Evolutionary conservation across 192 early-diverging fungal genomes (phyloP).

Genomic region (Podila epigama): DNA sequence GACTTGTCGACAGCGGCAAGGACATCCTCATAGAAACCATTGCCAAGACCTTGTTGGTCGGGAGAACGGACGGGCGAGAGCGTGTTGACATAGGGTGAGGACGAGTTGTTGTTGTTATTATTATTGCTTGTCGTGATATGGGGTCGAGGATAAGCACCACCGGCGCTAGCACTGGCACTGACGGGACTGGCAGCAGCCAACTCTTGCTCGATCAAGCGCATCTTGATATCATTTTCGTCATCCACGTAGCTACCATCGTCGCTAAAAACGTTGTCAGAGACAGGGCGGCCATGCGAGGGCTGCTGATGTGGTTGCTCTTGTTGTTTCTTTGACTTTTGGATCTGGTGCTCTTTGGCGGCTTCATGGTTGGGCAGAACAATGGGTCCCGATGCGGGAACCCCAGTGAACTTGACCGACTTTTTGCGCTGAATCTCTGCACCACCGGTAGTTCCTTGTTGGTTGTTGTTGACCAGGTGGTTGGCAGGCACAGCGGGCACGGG

Average conservation of each 20-base stretch:
- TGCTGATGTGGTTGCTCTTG: slow-evolving; percentile 14
- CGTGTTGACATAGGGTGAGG: background rate
- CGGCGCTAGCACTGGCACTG: background rate
- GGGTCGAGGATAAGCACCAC: too few species aligned
- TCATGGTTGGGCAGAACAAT: slow-evolving; percentile 37
- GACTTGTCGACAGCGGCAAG: background rate
- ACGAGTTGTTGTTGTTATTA: background rate
- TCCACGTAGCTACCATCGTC: slow-evolving; percentile 11
- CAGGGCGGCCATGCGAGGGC: background rate
- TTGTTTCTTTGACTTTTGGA: slow-evolving; percentile 11
- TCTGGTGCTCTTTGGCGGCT: slow-evolving; percentile 38
- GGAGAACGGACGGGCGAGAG: slow-evolving; percentile 24
- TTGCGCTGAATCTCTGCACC: slow-evolving; percentile 24
- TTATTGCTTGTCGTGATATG: background rate
- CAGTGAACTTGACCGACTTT: slow-evolving; percentile 47
- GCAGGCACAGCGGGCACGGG: background rate
- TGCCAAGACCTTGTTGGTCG: background rate
- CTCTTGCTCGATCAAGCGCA: slow-evolving; percentile 8
- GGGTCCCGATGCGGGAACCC: slow-evolving; percentile 22
- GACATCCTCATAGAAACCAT: slow-evolving; percentile 22
- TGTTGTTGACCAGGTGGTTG: background rate
- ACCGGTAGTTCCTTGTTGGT: background rate
- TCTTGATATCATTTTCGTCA: slow-evolving; percentile 19
- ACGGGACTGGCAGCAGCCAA: slow-evolving; percentile 7
- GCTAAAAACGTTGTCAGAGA: background rate